Base-by-base conservation (phyloP, 1,284 basidiomycete genomes). In the Apiotrichum akiyoshidainum region DNA sequence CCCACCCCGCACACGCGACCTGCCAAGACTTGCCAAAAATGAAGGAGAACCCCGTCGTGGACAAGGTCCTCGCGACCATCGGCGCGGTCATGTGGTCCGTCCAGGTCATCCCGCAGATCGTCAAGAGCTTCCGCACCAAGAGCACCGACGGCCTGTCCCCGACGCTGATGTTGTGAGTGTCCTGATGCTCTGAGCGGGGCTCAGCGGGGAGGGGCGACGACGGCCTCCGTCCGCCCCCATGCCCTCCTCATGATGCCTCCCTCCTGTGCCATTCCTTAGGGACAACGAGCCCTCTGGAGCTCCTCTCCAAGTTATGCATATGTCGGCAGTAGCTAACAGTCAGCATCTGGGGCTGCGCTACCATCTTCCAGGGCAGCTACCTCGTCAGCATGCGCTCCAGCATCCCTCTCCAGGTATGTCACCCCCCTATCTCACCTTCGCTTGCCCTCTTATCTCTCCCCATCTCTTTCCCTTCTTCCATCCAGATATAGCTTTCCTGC, bases 71-170 rank as follows among this genome's bases (percentile, higher is more conserved):
- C 19, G 85, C 83, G 4, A 86, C 84, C 0, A 78, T 85, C 47
- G 86, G 85, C 81, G 71, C 76, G 0, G 67, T 78, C 4, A 54
- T 73, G 31, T 77, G 75, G 73, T 71, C 70, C 33, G 65, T 77
- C 13, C 74, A 78, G 63, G 79, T 91, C 34, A 72, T 90, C 13
- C 89, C 89, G 13, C 89, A 90, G 69, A 82, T 80, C 55, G 58
- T 74, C 65, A 90, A 91, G 73, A 87, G 83, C 65, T 86, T 84
- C 77, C 82, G 85, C n/a, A 79, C 81, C 21, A 88, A 90, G 69
- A 84, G 83, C 35, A 89, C 87, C 0, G 81, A 85, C 26, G 89
- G 90, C 0, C 80, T 91, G 8, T 90, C 88, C 0, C 82, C 81
- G 16, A 85, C 80, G 71, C 81, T 92, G 39, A 84, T 89, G 86